These are phyloP conservation scores for Saprolegnia diclina DNA, from an alignment of 352 stramenopile species.

Conservation along the genomic window DNA sequence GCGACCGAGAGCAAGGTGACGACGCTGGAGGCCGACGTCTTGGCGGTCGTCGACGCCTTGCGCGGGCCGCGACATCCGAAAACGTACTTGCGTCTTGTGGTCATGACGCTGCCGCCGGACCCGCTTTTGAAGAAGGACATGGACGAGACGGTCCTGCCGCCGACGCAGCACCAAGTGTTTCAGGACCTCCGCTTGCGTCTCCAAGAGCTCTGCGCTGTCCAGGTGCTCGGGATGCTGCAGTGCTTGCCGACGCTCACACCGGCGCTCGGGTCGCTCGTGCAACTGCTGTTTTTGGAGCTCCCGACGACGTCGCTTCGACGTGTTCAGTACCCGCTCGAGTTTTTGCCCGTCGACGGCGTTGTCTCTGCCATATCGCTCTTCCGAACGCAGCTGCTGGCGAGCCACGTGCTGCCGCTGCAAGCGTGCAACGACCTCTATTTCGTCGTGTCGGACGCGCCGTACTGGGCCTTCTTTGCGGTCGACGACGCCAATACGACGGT, in stretches of 20 bases:
- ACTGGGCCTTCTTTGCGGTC: conserved; percentile 75
- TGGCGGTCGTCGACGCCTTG: neutral
- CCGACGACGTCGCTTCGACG: conserved; percentile 51
- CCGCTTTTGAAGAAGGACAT: neutral
- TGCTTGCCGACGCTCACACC: conserved; percentile 59
- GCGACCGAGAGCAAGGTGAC: neutral
- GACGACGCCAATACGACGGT: conserved; percentile 45
- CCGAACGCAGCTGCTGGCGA: conserved; percentile 42
- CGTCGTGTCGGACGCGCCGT: conserved; percentile 37
- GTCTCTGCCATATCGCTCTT: conserved; percentile 56
- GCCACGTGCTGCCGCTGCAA: conserved; percentile 4
- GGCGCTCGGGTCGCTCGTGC: conserved; percentile 53
- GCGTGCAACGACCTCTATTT: conserved; percentile 64
- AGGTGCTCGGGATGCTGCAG: conserved; percentile 75
- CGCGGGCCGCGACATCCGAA: neutral
- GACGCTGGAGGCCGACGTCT: conserved; percentile 1
- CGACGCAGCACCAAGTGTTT: conserved; percentile 71
- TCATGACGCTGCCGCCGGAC: conserved; percentile 19
- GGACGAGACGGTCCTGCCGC: conserved; percentile 38
- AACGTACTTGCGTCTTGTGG: conserved; percentile 21
- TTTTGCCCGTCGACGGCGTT: conserved; percentile 60
- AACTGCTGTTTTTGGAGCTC: conserved; percentile 68
- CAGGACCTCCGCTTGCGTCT: conserved; percentile 60
- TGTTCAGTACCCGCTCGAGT: conserved; percentile 62
- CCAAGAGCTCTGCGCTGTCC: conserved; percentile 77